Conservation (phyloP, 2,329 filamentous ascomycete species). For the Venturia oleaginea region DNA sequence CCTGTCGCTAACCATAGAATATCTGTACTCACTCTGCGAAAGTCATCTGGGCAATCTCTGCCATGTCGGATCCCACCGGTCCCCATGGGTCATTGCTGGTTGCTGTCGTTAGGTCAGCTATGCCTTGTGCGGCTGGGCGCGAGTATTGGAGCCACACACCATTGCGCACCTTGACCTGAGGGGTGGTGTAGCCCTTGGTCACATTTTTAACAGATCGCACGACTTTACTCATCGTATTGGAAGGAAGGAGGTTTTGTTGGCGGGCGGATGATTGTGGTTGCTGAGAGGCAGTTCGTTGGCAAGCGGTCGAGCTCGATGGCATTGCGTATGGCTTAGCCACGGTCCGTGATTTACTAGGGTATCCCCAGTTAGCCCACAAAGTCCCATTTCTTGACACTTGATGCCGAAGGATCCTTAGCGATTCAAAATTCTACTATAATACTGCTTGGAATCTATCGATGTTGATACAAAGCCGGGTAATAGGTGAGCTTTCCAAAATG, state of each 20-base stretch:
- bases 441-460: too few relatives aligned
- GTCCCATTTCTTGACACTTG: too few relatives aligned
- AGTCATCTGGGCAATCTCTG: conserved; percentile 94
- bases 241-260: background rate
- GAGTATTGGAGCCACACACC: conserved; percentile 17
- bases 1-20: conserved; percentile 24
- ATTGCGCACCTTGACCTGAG: conserved; percentile 22
- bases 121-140: background rate
- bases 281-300: background rate
- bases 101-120: conserved; percentile 45
- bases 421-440: too few relatives aligned
- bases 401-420: too few relatives aligned
- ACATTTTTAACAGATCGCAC: conserved; percentile 98
- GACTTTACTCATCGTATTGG: conserved; percentile 76
- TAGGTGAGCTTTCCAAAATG: too few relatives aligned
- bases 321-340: too few relatives aligned
- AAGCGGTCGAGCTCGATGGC: too few relatives aligned
- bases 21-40: conserved; percentile 70
- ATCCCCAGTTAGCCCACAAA: too few relatives aligned
- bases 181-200: conserved; percentile 63
- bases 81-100: conserved; percentile 99
- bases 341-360: background rate
- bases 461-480: too few relatives aligned
- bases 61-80: conserved; percentile 95
- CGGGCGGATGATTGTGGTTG: background rate